Evolutionary conservation across 345 rosid genomes (phyloP).

Genomic region (Nasturtium officinale): DNA sequence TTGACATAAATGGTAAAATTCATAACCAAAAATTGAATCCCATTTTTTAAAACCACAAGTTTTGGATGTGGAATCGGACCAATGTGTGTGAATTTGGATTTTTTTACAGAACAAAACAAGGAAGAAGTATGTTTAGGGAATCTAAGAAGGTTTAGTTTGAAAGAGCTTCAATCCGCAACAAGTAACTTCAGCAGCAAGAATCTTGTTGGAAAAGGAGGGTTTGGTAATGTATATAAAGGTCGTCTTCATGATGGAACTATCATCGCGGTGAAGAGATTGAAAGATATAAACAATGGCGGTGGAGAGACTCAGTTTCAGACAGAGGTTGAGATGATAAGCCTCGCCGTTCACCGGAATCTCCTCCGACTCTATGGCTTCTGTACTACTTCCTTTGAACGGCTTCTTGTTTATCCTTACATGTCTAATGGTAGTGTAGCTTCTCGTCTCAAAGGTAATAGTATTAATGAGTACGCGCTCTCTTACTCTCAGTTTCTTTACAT

Average conservation of each 20-base stretch:
- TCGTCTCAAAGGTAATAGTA: slow-evolving; percentile 74
- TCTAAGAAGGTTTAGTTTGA: slow-evolving; percentile 80
- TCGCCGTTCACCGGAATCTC: slow-evolving; percentile 89
- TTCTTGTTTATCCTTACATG: slow-evolving; percentile 94
- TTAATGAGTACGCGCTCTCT: background rate
- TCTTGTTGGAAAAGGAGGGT: slow-evolving; percentile 88
- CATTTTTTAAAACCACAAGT: background rate
- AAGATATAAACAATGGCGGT: slow-evolving; percentile 66
- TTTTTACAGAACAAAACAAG: slow-evolving; percentile 56
- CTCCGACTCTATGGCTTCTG: slow-evolving; percentile 84
- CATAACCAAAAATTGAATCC: background rate
- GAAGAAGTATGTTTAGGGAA: slow-evolving; percentile 83
- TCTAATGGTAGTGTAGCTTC: slow-evolving; percentile 93
- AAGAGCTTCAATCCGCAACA: slow-evolving; percentile 83
- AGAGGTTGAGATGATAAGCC: slow-evolving; percentile 93
- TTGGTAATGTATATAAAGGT: slow-evolving; percentile 92
- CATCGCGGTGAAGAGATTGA: slow-evolving; percentile 84
- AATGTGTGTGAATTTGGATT: slow-evolving; percentile 6
- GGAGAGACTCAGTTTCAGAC: slow-evolving; percentile 90
- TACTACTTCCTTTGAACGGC: slow-evolving; percentile 70
- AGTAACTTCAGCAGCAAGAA: slow-evolving; percentile 89
- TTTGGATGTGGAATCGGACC: background rate
- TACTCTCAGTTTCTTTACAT: background rate
- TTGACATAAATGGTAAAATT: slow-evolving; percentile 72
- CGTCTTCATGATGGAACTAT: slow-evolving; percentile 72